Conservation (phyloP, 2,329 filamentous ascomycete genomes). For the Thielaviopsis populi region DNA sequence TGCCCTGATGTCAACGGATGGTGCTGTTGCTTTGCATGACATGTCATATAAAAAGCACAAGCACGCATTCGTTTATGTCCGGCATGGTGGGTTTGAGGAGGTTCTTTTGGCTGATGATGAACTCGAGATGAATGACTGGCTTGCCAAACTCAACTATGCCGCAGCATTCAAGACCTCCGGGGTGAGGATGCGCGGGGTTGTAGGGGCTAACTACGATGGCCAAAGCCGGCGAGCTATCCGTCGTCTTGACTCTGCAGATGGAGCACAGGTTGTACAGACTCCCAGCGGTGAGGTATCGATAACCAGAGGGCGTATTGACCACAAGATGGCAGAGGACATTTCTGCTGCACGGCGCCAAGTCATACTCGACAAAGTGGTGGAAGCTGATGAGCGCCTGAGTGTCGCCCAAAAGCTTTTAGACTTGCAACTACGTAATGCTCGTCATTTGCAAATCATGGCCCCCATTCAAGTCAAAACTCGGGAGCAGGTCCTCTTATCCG, state of each 20-base stretch:
- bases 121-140: constrained; percentile 87
- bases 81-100: constrained; percentile 76
- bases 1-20: constrained; percentile 80
- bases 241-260: constrained; percentile 50
- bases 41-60: constrained; percentile 87
- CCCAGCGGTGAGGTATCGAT: constrained; percentile 60
- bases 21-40: constrained; percentile 78
- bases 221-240: constrained; percentile 59
- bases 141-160: constrained; percentile 90
- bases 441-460: constrained; percentile 75
- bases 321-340: constrained; percentile 74
- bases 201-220: constrained; percentile 72
- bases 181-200: constrained; percentile 75
- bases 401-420: constrained; percentile 65
- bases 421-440: constrained; percentile 68
- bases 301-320: constrained; percentile 57
- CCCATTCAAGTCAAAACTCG: constrained; percentile 84
- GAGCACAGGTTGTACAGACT: constrained; percentile 47
- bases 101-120: constrained; percentile 83
- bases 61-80: constrained; percentile 80
- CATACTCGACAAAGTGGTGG: constrained; percentile 68
- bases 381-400: constrained; percentile 66
- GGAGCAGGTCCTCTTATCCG: constrained; percentile 71
- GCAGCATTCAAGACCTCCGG: constrained; percentile 86
- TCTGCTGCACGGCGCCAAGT: constrained; percentile 66